Conservation (phyloP, 805 yeast genomes). For the Ogataea saltuana region DNA sequence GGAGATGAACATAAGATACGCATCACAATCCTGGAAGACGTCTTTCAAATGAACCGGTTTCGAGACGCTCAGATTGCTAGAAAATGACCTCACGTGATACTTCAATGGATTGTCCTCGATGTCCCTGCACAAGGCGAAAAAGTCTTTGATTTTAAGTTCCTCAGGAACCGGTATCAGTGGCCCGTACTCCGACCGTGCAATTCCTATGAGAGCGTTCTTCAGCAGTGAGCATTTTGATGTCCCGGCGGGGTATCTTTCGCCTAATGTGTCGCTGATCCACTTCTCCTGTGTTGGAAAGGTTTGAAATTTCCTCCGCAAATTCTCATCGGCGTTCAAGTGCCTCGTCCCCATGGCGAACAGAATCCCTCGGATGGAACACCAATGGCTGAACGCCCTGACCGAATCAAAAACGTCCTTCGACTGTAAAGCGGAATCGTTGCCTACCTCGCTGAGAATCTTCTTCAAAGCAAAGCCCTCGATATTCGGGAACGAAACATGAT, state of each 20-base stretch:
- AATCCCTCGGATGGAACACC: constrained; percentile 54
- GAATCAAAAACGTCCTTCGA: constrained; percentile 47
- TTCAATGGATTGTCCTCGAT: constrained; percentile 49
- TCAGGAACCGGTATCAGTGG: constrained; percentile 41
- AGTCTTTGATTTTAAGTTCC: constrained; percentile 31
- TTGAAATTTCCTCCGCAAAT: constrained; percentile 35
- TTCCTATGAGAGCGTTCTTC: constrained; percentile 39
- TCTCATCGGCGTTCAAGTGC: constrained; percentile 38
- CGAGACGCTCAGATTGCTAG: constrained; percentile 21
- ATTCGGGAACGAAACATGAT: constrained; percentile 48
- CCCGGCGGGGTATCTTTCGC: constrained; percentile 53
- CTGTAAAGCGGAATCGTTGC: constrained; percentile 36
- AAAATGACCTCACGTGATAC: constrained; percentile 44
- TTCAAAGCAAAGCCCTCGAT: constrained; percentile 48
- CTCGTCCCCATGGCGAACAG: constrained; percentile 42
- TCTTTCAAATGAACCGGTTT: constrained; percentile 19
- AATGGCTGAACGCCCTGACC: constrained; percentile 52
- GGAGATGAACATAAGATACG: constrained; percentile 23
- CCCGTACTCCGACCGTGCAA: constrained; percentile 41
- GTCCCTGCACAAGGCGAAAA: constrained; percentile 43
- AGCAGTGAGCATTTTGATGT: constrained; percentile 48
- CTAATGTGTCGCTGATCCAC: constrained; percentile 42
- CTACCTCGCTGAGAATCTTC: constrained; percentile 39
- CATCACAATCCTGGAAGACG: constrained; percentile 14
- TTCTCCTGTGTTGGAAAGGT: constrained; percentile 44